These are phyloP conservation scores for Aethionema arabicum DNA, from an alignment of 345 rosid species.

Conservation along the genomic window DNA sequence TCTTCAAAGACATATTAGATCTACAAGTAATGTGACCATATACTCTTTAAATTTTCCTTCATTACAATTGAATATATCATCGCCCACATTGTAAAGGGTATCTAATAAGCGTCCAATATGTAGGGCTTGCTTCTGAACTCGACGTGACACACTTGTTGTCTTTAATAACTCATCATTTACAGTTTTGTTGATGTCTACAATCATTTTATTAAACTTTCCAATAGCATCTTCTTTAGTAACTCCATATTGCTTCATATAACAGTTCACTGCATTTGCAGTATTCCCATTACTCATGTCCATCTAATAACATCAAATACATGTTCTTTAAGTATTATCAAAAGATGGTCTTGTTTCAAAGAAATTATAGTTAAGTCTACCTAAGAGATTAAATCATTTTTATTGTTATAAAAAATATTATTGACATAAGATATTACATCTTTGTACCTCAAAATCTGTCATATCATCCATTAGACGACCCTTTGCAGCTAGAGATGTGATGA, in stretches of 20 bases:
- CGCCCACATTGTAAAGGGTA: neutral
- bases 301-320: slow-evolving; percentile 1
- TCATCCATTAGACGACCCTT: slow-evolving; percentile 25
- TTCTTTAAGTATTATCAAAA: too few species aligned
- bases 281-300: slow-evolving; percentile 38
- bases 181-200: slow-evolving; percentile 5
- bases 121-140: neutral
- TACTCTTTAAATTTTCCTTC: slow-evolving; percentile 12
- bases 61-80: slow-evolving; percentile 9
- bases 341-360: too few species aligned
- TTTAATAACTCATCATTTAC: slow-evolving; percentile 20
- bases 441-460: slow-evolving; percentile 24
- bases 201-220: neutral
- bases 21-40: slow-evolving; percentile 2
- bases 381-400: too few species aligned
- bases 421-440: too few species aligned
- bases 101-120: neutral
- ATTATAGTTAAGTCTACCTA: too few species aligned
- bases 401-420: too few species aligned
- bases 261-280: slow-evolving; percentile 15
- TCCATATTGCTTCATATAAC: slow-evolving; percentile 23
- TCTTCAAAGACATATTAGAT: slow-evolving; percentile 7
- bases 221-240: slow-evolving; percentile 19
- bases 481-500: neutral
- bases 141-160: neutral